Percentiles rank a stretch among this genome's conserved stretches.
Evolutionary conservation across 352 stramenopile species (phyloP).

Genomic region (Phytophthora pinifolia): DNA sequence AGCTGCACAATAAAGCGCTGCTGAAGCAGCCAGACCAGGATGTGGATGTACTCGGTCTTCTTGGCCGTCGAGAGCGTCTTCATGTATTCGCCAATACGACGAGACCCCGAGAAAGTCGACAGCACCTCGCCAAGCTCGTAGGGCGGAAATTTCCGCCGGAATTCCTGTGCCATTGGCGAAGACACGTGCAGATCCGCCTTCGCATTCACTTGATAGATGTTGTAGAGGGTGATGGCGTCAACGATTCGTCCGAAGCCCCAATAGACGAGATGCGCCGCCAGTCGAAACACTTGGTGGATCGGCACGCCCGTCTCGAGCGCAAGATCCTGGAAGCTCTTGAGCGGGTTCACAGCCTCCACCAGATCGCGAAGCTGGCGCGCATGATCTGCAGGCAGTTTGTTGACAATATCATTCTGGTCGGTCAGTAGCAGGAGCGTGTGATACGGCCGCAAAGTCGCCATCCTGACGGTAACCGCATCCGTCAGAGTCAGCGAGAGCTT

Average conservation of each 20-base stretch:
- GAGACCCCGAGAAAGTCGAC: constrained; percentile 67
- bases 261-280: constrained; percentile 82
- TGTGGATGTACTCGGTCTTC: constrained; percentile 87
- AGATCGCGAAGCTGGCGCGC: constrained; percentile 75
- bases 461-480: constrained; percentile 57
- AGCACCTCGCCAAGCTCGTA: constrained; percentile 77
- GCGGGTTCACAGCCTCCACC: constrained; percentile 72
- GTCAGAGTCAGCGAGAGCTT: constrained; percentile 84
- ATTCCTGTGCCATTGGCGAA: constrained; percentile 63
- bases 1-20: constrained; percentile 82
- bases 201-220: constrained; percentile 82
- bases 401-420: constrained; percentile 66
- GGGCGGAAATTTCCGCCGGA: constrained; percentile 67
- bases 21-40: constrained; percentile 88
- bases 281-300: constrained; percentile 81
- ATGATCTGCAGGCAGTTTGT: constrained; percentile 67
- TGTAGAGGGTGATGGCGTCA: constrained; percentile 85
- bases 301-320: constrained; percentile 73
- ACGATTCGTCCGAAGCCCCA: constrained; percentile 82
- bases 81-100: constrained; percentile 78
- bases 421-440: constrained; percentile 77
- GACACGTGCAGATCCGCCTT: constrained; percentile 51
- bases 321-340: constrained; percentile 87
- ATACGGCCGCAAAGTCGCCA: constrained; percentile 75
- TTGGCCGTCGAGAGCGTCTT: constrained; percentile 62